A percentile compares a stretch with the other conserved stretches of the same genome.
These are phyloP conservation scores for Kazachstania kunashirensis DNA, from an alignment of 805 yeast genomes.

Conservation along the genomic window DNA sequence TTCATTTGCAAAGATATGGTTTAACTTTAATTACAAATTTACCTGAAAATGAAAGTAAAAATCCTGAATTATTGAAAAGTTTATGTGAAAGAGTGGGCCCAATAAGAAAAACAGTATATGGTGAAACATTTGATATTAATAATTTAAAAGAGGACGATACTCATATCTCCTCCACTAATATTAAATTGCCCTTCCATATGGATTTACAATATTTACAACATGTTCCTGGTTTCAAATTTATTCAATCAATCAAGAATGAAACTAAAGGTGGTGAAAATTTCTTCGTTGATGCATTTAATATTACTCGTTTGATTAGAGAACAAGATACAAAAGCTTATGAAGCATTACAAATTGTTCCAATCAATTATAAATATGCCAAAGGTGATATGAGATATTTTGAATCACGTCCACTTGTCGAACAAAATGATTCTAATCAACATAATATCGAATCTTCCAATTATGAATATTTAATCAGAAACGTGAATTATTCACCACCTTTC, in stretches of 20 bases:
- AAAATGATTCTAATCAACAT: slow-evolving; percentile 34
- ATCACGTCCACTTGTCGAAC: slow-evolving; percentile 53
- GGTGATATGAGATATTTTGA: slow-evolving; percentile 53
- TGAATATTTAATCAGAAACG: slow-evolving; percentile 37
- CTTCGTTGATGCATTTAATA: slow-evolving; percentile 62
- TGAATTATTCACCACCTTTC: slow-evolving; percentile 74
- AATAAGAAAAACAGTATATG: slow-evolving; percentile 62
- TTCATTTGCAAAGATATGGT: slow-evolving; percentile 46
- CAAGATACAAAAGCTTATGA: slow-evolving; percentile 53
- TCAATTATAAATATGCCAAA: slow-evolving; percentile 59
- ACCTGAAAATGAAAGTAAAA: slow-evolving; percentile 33
- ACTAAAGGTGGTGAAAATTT: slow-evolving; percentile 44
- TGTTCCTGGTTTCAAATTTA: slow-evolving; percentile 63
- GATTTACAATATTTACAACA: slow-evolving; percentile 69
- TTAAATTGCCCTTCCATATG: slow-evolving; percentile 64
- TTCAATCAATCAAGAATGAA: slow-evolving; percentile 47
- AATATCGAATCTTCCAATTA: slow-evolving; percentile 25
- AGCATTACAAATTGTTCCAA: slow-evolving; percentile 53
- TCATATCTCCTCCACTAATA: slow-evolving; percentile 61
- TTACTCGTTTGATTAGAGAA: slow-evolving; percentile 46
- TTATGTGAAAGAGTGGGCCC: slow-evolving; percentile 55
- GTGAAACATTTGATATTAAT: slow-evolving; percentile 58
- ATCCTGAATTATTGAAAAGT: slow-evolving; percentile 28
- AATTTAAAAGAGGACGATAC: slow-evolving; percentile 40
- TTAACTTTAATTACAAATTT: slow-evolving; percentile 44